Evolutionary conservation across 805 yeast species (phyloP).

Genomic region (Komagataella phaffii): DNA sequence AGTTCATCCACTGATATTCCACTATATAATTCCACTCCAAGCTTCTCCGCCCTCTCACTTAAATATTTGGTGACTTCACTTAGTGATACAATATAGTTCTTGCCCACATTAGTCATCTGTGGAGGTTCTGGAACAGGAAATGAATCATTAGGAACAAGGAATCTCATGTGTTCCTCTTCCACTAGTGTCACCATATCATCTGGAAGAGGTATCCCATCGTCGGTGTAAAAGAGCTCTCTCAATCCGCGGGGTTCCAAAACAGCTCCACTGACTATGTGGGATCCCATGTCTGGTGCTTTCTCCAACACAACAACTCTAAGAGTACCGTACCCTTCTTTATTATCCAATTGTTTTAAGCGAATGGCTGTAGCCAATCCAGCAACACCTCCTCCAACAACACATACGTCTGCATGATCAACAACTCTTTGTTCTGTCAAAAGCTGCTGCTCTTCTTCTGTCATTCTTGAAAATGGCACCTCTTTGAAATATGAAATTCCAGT

Average conservation of each 20-base stretch:
- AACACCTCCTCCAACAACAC: slow-evolving; percentile 97
- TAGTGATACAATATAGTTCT: slow-evolving; percentile 76
- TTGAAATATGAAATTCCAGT: neutral
- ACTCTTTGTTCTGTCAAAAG: slow-evolving; percentile 54
- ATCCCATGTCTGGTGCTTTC: slow-evolving; percentile 87
- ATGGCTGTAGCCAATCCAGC: slow-evolving; percentile 95
- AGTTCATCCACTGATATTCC: slow-evolving; percentile 79
- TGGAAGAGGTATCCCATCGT: slow-evolving; percentile 70
- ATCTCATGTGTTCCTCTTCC: slow-evolving; percentile 60
- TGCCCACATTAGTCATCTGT: slow-evolving; percentile 68
- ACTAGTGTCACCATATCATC: slow-evolving; percentile 64
- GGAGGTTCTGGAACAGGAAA: slow-evolving; percentile 88
- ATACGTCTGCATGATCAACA: slow-evolving; percentile 80
- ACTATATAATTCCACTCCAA: slow-evolving; percentile 91
- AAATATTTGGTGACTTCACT: slow-evolving; percentile 71
- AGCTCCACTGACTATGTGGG: slow-evolving; percentile 89
- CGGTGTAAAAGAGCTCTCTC: slow-evolving; percentile 68
- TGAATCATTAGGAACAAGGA: slow-evolving; percentile 40
- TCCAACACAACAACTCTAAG: slow-evolving; percentile 82
- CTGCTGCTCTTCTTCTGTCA: slow-evolving; percentile 29
- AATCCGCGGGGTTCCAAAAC: slow-evolving; percentile 85
- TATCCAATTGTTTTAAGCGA: slow-evolving; percentile 71
- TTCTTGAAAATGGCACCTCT: slow-evolving; percentile 8
- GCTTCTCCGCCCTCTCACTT: slow-evolving; percentile 79
- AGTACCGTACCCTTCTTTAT: slow-evolving; percentile 30